Conservation (phyloP, 2,329 filamentous ascomycete species). For the Curvularia sp. region DNA sequence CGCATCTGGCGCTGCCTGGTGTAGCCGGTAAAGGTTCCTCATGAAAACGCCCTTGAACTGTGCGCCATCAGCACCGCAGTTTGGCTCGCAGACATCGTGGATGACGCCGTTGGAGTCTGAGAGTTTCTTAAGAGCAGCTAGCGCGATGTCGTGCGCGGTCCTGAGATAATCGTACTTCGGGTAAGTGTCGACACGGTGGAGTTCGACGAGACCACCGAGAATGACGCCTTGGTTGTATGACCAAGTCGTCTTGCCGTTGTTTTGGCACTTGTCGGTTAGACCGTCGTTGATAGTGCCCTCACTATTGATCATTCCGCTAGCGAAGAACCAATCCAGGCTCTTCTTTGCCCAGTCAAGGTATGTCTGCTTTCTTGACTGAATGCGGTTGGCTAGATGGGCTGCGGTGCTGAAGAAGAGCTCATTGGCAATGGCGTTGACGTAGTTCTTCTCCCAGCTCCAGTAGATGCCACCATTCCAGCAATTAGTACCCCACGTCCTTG, state of each 20-base stretch:
- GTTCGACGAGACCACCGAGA: conserved; percentile 64
- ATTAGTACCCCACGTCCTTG: conserved; percentile 45
- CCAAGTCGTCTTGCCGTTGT: conserved; percentile 58
- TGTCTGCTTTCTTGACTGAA: conserved; percentile 37
- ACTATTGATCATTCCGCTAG: conserved; percentile 56
- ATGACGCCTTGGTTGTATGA: conserved; percentile 69
- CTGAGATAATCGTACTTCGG: conserved; percentile 44
- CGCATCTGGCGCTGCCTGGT: conserved; percentile 58
- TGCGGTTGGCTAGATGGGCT: conserved; percentile 62
- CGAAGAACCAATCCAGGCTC: conserved; percentile 61
- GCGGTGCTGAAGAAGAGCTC: conserved; percentile 64
- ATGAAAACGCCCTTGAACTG: conserved; percentile 78
- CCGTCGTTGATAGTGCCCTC: conserved; percentile 63
- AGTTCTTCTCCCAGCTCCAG: conserved; percentile 56
- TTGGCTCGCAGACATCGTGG: conserved; percentile 50
- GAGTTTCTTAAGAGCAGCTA: conserved; percentile 48
- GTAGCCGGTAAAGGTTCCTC: conserved; percentile 67
- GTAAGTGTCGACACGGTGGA: conserved; percentile 50
- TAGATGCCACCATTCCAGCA: conserved; percentile 59
- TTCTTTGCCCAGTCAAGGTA: conserved; percentile 57
- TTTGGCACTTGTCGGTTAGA: conserved; percentile 58
- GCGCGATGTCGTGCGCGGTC: conserved; percentile 49
- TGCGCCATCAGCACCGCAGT: conserved; percentile 55
- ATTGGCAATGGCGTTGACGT: conserved; percentile 63
- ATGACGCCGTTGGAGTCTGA: conserved; percentile 50